These are phyloP conservation scores for Geosmithia flava DNA, from an alignment of 2,329 filamentous ascomycete genomes.

Conservation along the genomic window DNA sequence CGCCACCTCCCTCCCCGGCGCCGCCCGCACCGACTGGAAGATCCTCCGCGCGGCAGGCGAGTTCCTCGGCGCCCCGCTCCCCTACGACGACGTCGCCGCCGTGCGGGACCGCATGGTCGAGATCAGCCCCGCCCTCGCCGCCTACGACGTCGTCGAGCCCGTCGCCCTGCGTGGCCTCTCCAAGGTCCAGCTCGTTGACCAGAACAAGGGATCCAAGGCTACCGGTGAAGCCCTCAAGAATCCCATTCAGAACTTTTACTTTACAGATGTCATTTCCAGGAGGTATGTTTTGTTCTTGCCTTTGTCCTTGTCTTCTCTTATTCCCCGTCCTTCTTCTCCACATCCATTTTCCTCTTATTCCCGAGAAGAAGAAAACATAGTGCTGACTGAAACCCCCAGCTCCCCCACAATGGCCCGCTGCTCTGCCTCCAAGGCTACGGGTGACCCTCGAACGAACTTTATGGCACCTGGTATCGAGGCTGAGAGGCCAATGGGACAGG, in stretches of 20 bases:
- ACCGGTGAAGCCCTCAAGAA: conserved; percentile 66
- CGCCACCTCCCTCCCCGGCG: conserved; percentile 79
- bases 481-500: conserved; percentile 47
- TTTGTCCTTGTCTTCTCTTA: neutral
- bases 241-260: conserved; percentile 93
- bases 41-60: conserved; percentile 89
- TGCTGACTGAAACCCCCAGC: conserved; percentile 32
- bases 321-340: conserved; percentile 7
- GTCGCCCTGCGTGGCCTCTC: conserved; percentile 62
- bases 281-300: conserved; percentile 47
- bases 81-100: conserved; percentile 84
- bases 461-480: conserved; percentile 61
- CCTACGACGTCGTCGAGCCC: conserved; percentile 85
- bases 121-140: conserved; percentile 79
- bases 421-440: conserved; percentile 79
- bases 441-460: conserved; percentile 66
- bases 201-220: conserved; percentile 80
- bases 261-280: conserved; percentile 93
- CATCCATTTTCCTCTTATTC: neutral
- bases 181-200: conserved; percentile 91
- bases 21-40: conserved; percentile 95
- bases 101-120: conserved; percentile 90
- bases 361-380: conserved; percentile 4
- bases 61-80: conserved; percentile 75
- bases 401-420: conserved; percentile 98